A percentile compares a stretch with the other conserved stretches of the same genome.
These are phyloP conservation scores for Knoxia roxburghii DNA, from an alignment of 257 asterid species.

Conservation along the genomic window DNA sequence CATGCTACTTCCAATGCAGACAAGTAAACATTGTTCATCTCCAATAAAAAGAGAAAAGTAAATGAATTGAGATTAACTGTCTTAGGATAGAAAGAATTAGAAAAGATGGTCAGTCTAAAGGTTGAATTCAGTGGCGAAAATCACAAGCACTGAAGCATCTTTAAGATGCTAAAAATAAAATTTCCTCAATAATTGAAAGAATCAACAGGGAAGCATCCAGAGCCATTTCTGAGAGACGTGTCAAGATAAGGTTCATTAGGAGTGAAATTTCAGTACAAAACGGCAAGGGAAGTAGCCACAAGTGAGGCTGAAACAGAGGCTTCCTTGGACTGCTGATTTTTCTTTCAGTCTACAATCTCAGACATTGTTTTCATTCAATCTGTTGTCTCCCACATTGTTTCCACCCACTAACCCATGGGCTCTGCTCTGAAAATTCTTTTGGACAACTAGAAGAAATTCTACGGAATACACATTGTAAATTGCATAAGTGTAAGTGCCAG, in stretches of 20 bases:
- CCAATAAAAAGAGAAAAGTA: background rate
- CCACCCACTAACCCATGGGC: background rate
- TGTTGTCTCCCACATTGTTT: background rate
- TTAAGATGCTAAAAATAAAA: too few relatives aligned
- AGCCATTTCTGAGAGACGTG: background rate
- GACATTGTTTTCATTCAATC: background rate
- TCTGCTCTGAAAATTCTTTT: background rate
- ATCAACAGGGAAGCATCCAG: background rate
- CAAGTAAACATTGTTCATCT: background rate
- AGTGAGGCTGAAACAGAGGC: background rate
- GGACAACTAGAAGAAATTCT: background rate
- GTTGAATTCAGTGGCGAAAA: background rate
- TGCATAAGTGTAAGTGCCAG: background rate
- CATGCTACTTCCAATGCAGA: constrained; percentile 1
- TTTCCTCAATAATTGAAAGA: background rate
- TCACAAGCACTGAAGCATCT: background rate
- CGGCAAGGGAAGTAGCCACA: background rate
- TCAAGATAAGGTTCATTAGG: background rate
- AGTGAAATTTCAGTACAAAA: too few relatives aligned
- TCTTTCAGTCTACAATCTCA: too few relatives aligned
- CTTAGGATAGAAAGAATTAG: background rate
- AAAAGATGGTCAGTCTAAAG: background rate
- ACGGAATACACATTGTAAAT: background rate
- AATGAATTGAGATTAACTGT: background rate
- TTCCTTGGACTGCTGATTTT: background rate